Evolutionary conservation across 1,139 yeast genomes (phyloP).

Genomic region (Taphrina flavorubra): DNA sequence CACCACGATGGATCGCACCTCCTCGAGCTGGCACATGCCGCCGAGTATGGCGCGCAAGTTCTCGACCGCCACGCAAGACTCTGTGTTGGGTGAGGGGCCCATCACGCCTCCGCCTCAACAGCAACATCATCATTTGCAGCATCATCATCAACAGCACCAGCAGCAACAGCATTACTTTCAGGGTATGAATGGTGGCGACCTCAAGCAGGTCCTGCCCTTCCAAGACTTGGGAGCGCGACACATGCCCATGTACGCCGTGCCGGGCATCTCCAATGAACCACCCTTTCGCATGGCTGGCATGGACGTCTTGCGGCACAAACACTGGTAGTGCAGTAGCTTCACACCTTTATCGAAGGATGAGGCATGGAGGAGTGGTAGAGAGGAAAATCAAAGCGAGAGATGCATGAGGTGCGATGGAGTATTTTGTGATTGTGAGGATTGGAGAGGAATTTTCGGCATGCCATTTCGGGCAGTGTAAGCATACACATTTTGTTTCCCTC

Average conservation of each 20-base stretch:
- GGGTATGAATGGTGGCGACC: background rate
- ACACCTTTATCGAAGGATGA: background rate
- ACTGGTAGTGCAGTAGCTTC: background rate
- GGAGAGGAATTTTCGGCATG: too few relatives aligned
- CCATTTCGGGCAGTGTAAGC: background rate
- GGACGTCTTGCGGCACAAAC: slow-evolving; percentile 9
- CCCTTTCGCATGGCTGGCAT: slow-evolving; percentile 5
- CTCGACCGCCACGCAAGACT: slow-evolving; percentile 26
- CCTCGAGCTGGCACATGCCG: slow-evolving; percentile 15
- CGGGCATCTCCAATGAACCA: background rate
- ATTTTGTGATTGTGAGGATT: too few relatives aligned
- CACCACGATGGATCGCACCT: slow-evolving; percentile 6
- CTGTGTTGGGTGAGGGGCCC: slow-evolving; percentile 1
- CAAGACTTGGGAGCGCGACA: slow-evolving; percentile 8
- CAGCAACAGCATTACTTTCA: background rate
- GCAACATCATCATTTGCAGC: too few relatives aligned
- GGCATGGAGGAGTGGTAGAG: background rate
- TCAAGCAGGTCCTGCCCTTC: slow-evolving; percentile 6
- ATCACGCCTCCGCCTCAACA: slow-evolving; percentile 10
- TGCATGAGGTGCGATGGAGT: background rate
- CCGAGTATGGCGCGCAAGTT: slow-evolving; percentile 20
- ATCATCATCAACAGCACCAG: background rate
- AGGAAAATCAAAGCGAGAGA: background rate
- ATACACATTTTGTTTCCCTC: too few relatives aligned
- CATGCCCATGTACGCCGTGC: slow-evolving; percentile 9